phyloP scores from a whole-genome alignment of 192 early-diverging fungal species.

The Backusella tuberculispora region DNA sequence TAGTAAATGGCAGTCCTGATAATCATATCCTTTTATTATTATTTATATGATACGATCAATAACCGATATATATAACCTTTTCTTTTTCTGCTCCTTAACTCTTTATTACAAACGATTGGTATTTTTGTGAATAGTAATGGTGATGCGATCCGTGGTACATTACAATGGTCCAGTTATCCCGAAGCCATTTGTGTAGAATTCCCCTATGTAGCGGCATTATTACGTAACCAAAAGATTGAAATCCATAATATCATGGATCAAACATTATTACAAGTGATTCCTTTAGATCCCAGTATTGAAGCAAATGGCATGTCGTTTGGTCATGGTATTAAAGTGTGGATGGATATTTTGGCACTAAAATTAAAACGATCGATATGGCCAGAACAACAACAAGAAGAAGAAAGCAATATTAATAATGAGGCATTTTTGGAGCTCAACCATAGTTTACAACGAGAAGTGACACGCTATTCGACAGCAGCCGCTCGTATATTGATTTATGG shows the following conservation, averaged over 20 bases:
- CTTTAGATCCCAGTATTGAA: slow-evolving; percentile 44
- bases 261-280: slow-evolving; percentile 58
- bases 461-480: slow-evolving; percentile 43
- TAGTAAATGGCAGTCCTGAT: slow-evolving; percentile 54
- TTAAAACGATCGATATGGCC: slow-evolving; percentile 24
- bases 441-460: slow-evolving; percentile 23
- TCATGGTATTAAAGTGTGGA: slow-evolving; percentile 54
- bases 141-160: slow-evolving; percentile 72
- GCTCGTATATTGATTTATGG: slow-evolving; percentile 62
- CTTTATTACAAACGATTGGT: slow-evolving; percentile 58
- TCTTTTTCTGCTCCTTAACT: slow-evolving; percentile 34
- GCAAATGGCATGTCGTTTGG: slow-evolving; percentile 56
- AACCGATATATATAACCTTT: neutral
- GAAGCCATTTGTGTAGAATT: slow-evolving; percentile 68
- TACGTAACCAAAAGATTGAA: slow-evolving; percentile 70
- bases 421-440: slow-evolving; percentile 12
- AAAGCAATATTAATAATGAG: neutral
- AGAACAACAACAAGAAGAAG: neutral
- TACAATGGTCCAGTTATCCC: slow-evolving; percentile 57
- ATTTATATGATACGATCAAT: neutral
- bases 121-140: slow-evolving; percentile 71
- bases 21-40: slow-evolving; percentile 42
- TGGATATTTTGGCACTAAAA: slow-evolving; percentile 44
- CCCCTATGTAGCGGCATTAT: slow-evolving; percentile 73
- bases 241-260: slow-evolving; percentile 78